A percentile compares a stretch with the other conserved stretches of the same genome.
Evolutionary conservation across 805 yeast species (phyloP).

Genomic region (Saturnispora sanitii): DNA sequence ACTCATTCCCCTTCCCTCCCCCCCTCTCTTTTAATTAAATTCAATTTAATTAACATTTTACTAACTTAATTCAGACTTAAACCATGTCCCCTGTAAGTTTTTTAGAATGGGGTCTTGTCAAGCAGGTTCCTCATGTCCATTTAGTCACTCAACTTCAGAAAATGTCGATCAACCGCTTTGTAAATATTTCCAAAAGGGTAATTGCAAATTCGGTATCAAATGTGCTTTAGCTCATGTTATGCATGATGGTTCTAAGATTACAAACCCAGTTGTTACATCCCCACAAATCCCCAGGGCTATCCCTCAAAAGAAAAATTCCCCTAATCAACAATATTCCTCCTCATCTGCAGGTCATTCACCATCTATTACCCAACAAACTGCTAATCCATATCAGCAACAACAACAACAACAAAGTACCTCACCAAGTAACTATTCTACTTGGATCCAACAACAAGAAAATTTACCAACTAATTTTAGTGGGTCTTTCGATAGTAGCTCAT

Average conservation of each 20-base stretch:
- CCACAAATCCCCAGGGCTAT: conserved; percentile 6
- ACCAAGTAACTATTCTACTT: not conserved
- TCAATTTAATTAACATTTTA: no score
- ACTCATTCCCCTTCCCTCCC: no score
- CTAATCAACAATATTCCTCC: not conserved
- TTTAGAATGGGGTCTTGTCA: conserved; percentile 88
- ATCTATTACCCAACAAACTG: not conserved
- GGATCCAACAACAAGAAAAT: no score
- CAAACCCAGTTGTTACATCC: conserved; percentile 12
- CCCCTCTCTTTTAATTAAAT: no score
- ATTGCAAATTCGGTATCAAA: conserved; percentile 88
- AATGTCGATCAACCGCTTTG: conserved; percentile 55
- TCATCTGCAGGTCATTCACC: not conserved
- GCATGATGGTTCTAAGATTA: conserved; percentile 80
- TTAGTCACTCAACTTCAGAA: conserved; percentile 61
- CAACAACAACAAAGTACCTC: not conserved
- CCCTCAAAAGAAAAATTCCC: not conserved
- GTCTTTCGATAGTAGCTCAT: no score
- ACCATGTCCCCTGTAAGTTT: conserved; percentile 96
- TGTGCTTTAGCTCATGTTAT: conserved; percentile 90
- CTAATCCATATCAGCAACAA: not conserved
- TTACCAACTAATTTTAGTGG: no score
- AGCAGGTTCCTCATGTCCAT: conserved; percentile 89
- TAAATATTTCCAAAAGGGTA: conserved; percentile 93
- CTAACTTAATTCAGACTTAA: conserved; percentile 38